Percentiles rank a stretch among this genome's conserved stretches.
Conservation (phyloP, 2,329 filamentous ascomycete genomes). For the Talaromyces sp. region DNA sequence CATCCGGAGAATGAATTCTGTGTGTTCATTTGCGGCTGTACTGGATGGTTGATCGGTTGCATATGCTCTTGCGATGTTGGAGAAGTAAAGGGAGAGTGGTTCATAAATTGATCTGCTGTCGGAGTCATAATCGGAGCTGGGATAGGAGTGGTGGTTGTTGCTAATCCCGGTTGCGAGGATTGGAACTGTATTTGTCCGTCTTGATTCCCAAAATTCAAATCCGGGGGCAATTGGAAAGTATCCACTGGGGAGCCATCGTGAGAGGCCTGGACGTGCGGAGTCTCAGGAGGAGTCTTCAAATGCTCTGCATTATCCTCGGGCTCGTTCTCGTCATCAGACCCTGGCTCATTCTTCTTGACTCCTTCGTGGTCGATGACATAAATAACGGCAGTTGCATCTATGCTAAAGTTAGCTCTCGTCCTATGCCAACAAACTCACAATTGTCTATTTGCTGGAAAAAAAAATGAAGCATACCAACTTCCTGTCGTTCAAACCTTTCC, state of each 20-base stretch:
- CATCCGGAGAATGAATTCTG: constrained; percentile 23
- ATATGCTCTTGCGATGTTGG: constrained; percentile 19
- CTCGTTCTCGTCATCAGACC: constrained; percentile 17
- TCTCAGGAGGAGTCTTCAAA: constrained; percentile 11
- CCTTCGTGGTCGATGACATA: constrained; percentile 34
- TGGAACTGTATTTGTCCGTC: constrained; percentile 17
- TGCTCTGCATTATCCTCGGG: constrained; percentile 18
- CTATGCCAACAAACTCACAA: not conserved
- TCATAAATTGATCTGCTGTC: constrained; percentile 24
- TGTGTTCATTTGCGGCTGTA: constrained; percentile 17
- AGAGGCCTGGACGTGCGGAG: constrained; percentile 17
- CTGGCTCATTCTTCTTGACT: constrained; percentile 23
- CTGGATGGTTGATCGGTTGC: constrained; percentile 15
- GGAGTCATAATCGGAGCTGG: constrained; percentile 23
- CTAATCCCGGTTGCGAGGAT: constrained; percentile 10
- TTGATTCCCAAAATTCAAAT: constrained; percentile 22
- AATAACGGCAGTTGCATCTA: constrained; percentile 30
- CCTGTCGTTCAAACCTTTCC: constrained; percentile 35
- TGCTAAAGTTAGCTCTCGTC: not conserved
- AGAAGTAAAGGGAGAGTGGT: constrained; percentile 18
- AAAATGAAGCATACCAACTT: constrained; percentile 30
- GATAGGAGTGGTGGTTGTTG: constrained; percentile 22
- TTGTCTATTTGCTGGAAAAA: too few species aligned
- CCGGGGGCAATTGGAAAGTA: constrained; percentile 23
- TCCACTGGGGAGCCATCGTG: constrained; percentile 17